Conservation (phyloP, 75 land plant genomes). For the Selaginella moellendorffii region DNA sequence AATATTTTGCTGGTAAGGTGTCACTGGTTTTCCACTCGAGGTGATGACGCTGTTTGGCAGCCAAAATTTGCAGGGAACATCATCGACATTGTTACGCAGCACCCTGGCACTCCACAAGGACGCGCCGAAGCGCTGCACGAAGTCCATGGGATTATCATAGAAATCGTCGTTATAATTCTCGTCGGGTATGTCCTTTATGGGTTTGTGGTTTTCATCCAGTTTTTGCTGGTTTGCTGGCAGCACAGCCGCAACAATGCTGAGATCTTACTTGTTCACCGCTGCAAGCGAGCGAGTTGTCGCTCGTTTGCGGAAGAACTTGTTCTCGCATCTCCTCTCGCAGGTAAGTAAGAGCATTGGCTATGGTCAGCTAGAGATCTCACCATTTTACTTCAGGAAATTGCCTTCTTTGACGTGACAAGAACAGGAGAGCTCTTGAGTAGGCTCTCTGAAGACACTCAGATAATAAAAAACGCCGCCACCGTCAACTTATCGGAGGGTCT, state of each 20-base stretch:
- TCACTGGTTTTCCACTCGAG: conserved; percentile 2
- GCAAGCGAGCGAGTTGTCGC: conserved; percentile 99
- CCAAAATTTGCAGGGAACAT: conserved; percentile 91
- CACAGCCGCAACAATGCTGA: conserved; percentile 55
- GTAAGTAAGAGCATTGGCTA: no score
- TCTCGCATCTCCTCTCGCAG: conserved; percentile 67
- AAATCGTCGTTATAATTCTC: conserved; percentile 55
- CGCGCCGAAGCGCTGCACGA: conserved; percentile 44
- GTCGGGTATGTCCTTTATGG: conserved; percentile 61
- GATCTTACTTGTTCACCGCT: conserved; percentile 79
- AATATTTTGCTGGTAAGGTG: conserved; percentile 67
- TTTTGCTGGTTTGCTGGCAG: conserved; percentile 23
- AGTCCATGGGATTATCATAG: conserved; percentile 49
- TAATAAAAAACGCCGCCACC: conserved; percentile 97
- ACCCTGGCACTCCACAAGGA: conserved; percentile 46
- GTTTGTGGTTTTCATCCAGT: not conserved
- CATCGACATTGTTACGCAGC: conserved; percentile 77
- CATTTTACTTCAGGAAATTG: conserved; percentile 54
- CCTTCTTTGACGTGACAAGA: conserved; percentile 89
- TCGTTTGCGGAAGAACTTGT: conserved; percentile 54
- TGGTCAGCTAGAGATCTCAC: no score
- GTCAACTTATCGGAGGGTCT: conserved; percentile 89
- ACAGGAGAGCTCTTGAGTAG: conserved; percentile 96
- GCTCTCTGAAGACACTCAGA: conserved; percentile 91
- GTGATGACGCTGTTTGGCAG: conserved; percentile 29